phyloP scores from a whole-genome alignment of 2,329 filamentous ascomycete species.

The Sclerotinia spermophila region DNA sequence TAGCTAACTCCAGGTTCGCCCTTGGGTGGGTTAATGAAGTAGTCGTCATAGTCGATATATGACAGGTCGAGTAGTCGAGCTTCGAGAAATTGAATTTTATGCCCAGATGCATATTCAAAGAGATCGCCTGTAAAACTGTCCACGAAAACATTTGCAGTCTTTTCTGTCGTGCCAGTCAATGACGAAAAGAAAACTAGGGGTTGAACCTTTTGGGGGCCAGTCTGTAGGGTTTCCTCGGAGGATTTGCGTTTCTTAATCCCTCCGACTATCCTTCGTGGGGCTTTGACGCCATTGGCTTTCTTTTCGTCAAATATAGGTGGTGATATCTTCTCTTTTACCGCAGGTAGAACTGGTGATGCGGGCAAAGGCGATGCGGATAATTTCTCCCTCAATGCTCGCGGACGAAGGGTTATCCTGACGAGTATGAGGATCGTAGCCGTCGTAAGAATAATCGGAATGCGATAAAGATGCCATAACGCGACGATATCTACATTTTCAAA shows the following conservation, averaged over 20 bases:
- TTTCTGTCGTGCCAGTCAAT: conserved; percentile 78
- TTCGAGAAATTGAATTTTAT: conserved; percentile 44
- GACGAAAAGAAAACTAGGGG: conserved; percentile 86
- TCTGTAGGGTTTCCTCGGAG: conserved; percentile 34
- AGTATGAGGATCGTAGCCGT: conserved; percentile 39
- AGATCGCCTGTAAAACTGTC: conserved; percentile 46
- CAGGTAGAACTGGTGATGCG: conserved; percentile 25
- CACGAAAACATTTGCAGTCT: conserved; percentile 62
- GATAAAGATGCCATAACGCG: conserved; percentile 45
- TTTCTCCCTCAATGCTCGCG: conserved; percentile 34
- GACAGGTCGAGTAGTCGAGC: conserved; percentile 74
- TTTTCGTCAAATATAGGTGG: conserved; percentile 22
- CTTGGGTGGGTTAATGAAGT: conserved; percentile 76
- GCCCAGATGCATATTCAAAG: conserved; percentile 21
- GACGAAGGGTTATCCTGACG: conserved; percentile 36
- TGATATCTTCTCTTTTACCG: conserved; percentile 28
- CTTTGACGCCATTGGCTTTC: conserved; percentile 34
- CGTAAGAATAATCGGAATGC: conserved; percentile 43
- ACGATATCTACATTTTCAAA: conserved; percentile 29
- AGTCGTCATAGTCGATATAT: conserved; percentile 89
- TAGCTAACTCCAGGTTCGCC: conserved; percentile 50
- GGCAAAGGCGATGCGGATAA: conserved; percentile 34
- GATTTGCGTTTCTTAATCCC: conserved; percentile 32
- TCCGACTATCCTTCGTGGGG: conserved; percentile 39
- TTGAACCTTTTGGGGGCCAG: conserved; percentile 53